Percentiles rank a stretch among this genome's conserved stretches.
Conservation (phyloP, 768 basidiomycete genomes). For the Rhodosporidiobolus sp. region DNA sequence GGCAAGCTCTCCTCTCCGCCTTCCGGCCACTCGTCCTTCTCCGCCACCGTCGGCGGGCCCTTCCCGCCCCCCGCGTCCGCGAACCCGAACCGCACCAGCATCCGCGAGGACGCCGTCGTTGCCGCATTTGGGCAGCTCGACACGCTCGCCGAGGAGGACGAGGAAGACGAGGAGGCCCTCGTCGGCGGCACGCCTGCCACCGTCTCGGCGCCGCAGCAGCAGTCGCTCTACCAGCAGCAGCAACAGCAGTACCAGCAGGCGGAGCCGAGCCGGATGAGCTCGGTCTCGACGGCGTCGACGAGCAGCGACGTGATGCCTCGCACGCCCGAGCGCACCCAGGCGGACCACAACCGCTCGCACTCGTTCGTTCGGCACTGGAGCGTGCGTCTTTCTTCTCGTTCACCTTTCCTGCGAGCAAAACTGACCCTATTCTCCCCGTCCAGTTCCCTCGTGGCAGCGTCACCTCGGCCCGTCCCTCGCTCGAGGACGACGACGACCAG, state of each 20-base stretch:
- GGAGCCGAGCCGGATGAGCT: conserved; percentile 6
- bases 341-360: conserved; percentile 34
- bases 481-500: conserved; percentile 37
- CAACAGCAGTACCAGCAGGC: background rate
- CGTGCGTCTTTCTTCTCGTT: conserved; percentile 9
- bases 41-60: background rate
- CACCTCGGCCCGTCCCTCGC: conserved; percentile 23
- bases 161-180: conserved; percentile 29
- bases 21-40: conserved; percentile 22
- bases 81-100: conserved; percentile 10
- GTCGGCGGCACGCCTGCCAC: conserved; percentile 3
- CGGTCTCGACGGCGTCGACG: conserved; percentile 24
- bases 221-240: background rate
- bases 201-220: background rate
- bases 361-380: conserved; percentile 40
- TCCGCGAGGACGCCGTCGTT: conserved; percentile 15
- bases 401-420: too few relatives aligned
- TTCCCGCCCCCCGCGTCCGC: conserved; percentile 16
- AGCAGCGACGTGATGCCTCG: conserved; percentile 32
- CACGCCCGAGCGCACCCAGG: conserved; percentile 22
- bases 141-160: conserved; percentile 41
- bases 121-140: conserved; percentile 30
- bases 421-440: background rate
- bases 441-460: conserved; percentile 39
- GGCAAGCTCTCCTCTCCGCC: conserved; percentile 24